Conservation (phyloP, 2,329 filamentous ascomycete genomes). For the Botrytis elliptica region DNA sequence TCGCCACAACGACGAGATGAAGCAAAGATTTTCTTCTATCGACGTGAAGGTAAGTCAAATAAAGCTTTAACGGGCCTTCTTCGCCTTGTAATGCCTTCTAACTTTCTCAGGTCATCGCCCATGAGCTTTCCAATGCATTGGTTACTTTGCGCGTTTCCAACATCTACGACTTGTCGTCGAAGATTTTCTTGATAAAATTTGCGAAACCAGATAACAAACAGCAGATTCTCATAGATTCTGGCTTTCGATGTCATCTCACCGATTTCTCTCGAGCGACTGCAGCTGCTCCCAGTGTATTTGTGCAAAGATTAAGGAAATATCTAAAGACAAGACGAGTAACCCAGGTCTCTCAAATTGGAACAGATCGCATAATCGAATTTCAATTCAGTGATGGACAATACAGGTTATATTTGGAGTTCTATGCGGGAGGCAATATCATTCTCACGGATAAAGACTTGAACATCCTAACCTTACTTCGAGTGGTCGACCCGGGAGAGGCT, state of each 20-base stretch:
- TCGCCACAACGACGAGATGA: constrained; percentile 51
- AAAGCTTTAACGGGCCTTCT: not conserved
- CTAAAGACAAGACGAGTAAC: constrained; percentile 86
- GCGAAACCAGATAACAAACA: constrained; percentile 85
- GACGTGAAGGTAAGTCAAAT: constrained; percentile 62
- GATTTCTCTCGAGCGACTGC: constrained; percentile 86
- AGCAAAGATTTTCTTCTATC: constrained; percentile 76
- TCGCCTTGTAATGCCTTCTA: not conserved
- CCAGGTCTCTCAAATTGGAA: constrained; percentile 79
- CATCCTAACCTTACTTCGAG: constrained; percentile 76
- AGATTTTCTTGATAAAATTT: constrained; percentile 94
- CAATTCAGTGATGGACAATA: constrained; percentile 91
- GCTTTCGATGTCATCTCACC: constrained; percentile 93
- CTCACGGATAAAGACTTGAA: constrained; percentile 82
- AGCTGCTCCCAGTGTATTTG: constrained; percentile 79
- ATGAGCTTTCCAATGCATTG: constrained; percentile 80
- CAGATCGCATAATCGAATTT: constrained; percentile 89
- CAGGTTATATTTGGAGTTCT: constrained; percentile 89
- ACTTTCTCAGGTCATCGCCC: constrained; percentile 73
- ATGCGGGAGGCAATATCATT: constrained; percentile 92
- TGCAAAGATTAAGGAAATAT: constrained; percentile 79
- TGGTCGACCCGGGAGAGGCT: constrained; percentile 77
- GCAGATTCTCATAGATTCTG: constrained; percentile 89
- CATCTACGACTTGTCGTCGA: constrained; percentile 92
- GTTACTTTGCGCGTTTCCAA: constrained; percentile 82